Percentiles rank a stretch among this genome's conserved stretches.
phyloP scores from a whole-genome alignment of 1,284 basidiomycete species.

The Ustilago xerochloae region DNA sequence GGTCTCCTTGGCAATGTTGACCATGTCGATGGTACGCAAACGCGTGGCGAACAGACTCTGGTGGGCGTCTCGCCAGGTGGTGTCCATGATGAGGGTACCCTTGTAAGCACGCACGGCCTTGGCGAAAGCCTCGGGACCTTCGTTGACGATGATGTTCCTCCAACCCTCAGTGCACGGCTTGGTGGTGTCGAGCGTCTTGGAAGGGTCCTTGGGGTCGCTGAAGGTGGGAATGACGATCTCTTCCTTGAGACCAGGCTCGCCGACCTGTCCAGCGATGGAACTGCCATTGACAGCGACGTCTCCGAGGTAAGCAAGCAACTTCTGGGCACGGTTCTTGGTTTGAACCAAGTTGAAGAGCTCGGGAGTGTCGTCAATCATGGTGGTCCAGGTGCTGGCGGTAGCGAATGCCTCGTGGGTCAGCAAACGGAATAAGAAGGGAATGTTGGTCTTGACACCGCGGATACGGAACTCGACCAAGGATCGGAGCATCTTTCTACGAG shows the following conservation, averaged over 20 bases:
- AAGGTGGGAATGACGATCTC: constrained; percentile 88
- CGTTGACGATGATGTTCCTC: constrained; percentile 98
- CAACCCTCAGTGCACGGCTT: constrained; percentile 89
- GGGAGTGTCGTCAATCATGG: constrained; percentile 92
- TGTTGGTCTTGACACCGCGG: constrained; percentile 95
- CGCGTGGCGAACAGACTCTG: constrained; percentile 97
- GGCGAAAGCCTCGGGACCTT: constrained; percentile 97
- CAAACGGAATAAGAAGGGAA: constrained; percentile 97
- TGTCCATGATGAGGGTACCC: constrained; percentile 78
- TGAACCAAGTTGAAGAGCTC: constrained; percentile 98
- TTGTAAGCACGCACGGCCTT: constrained; percentile 97
- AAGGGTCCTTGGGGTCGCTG: constrained; percentile 79
- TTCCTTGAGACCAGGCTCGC: constrained; percentile 92
- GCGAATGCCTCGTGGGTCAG: constrained; percentile 98
- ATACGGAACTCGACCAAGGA: constrained; percentile 99
- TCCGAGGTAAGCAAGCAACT: constrained; percentile 94
- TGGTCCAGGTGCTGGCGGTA: constrained; percentile 92
- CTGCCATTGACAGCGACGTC: constrained; percentile 98
- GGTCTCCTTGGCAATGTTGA: constrained; percentile 98
- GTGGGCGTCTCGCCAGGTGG: constrained; percentile 99
- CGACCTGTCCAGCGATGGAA: constrained; percentile 90
- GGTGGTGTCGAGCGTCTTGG: constrained; percentile 80
- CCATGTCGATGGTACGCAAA: constrained; percentile 95
- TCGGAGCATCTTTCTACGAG: constrained; percentile 97
- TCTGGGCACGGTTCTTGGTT: constrained; percentile 98